These are phyloP conservation scores for Pseudohyphozyma bogoriensis DNA, from an alignment of 768 basidiomycete species.

Conservation along the genomic window DNA sequence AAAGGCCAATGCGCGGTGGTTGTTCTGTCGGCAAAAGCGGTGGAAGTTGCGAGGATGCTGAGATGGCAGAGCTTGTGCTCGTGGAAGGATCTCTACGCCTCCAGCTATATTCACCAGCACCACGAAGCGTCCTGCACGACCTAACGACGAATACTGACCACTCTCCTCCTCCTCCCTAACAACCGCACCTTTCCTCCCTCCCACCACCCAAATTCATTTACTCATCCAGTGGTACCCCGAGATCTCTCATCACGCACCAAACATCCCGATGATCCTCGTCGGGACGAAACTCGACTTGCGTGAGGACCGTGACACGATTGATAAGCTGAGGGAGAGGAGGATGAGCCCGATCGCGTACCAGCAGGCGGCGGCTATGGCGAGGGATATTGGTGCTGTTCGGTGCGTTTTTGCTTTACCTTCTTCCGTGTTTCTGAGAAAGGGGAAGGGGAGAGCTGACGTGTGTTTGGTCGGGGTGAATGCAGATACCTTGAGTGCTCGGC, in stretches of 20 bases:
- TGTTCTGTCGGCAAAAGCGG: no score
- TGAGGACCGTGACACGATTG: slow-evolving; percentile 83
- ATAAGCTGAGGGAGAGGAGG: slow-evolving; percentile 88
- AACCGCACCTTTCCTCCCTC: no score
- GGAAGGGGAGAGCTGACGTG: not conserved
- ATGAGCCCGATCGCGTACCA: slow-evolving; percentile 91
- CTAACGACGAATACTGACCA: no score
- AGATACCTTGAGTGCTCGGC: slow-evolving; percentile 86
- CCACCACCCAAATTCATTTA: no score
- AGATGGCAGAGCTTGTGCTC: no score
- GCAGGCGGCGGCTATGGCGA: slow-evolving; percentile 80
- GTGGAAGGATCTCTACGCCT: not conserved
- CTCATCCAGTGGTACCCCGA: slow-evolving; percentile 98
- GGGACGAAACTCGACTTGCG: slow-evolving; percentile 97
- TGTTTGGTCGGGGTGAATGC: not conserved
- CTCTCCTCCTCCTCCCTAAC: slow-evolving; percentile 13
- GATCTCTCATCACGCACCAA: slow-evolving; percentile 93
- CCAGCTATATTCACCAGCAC: not conserved
- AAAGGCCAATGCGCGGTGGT: not conserved
- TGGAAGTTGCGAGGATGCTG: no score
- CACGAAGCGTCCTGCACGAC: no score
- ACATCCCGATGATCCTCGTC: slow-evolving; percentile 82
- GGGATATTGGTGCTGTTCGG: slow-evolving; percentile 91
- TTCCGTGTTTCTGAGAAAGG: not conserved
- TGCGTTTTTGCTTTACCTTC: slow-evolving; percentile 20